Evolutionary conservation across 1,284 basidiomycete genomes (phyloP).

Genomic region (Waitea zeae): DNA sequence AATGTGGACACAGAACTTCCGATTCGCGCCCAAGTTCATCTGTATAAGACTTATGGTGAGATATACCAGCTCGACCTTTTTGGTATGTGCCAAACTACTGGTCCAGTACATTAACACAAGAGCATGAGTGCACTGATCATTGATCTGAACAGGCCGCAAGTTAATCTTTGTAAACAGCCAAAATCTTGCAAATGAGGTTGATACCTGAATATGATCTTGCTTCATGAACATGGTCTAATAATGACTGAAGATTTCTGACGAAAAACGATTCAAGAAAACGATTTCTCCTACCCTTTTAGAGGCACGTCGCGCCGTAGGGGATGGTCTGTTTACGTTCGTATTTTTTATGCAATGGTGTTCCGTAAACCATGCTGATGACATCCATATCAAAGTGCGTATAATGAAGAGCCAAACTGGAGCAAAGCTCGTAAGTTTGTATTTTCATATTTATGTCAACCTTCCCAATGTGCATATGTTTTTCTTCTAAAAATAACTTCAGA

Average conservation of each 20-base stretch:
- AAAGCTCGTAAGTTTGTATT: constrained; percentile 20
- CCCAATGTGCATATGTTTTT: too few relatives aligned
- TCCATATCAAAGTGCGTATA: constrained; percentile 14
- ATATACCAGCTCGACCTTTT: constrained; percentile 24
- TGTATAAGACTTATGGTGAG: constrained; percentile 27
- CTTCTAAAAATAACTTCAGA: too few relatives aligned
- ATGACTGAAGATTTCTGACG: constrained; percentile 27
- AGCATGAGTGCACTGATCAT: too few relatives aligned
- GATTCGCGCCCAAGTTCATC: constrained; percentile 18
- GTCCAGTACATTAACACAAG: background rate
- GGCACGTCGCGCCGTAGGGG: constrained; percentile 23
- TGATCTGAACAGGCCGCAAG: too few relatives aligned
- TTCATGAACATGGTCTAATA: too few relatives aligned
- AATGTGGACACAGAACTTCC: constrained; percentile 22
- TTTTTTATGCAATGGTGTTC: background rate
- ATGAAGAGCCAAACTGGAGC: constrained; percentile 29
- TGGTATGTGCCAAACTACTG: constrained; percentile 11
- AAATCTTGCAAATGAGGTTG: background rate
- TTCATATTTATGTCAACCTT: too few relatives aligned
- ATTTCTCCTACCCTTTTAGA: constrained; percentile 17
- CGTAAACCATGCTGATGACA: background rate
- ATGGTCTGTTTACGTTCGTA: constrained; percentile 25
- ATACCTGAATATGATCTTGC: too few relatives aligned
- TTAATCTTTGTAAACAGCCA: too few relatives aligned
- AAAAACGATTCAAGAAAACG: constrained; percentile 25